phyloP scores from a whole-genome alignment of 441 rosid species.

The Breynia disticha region DNA sequence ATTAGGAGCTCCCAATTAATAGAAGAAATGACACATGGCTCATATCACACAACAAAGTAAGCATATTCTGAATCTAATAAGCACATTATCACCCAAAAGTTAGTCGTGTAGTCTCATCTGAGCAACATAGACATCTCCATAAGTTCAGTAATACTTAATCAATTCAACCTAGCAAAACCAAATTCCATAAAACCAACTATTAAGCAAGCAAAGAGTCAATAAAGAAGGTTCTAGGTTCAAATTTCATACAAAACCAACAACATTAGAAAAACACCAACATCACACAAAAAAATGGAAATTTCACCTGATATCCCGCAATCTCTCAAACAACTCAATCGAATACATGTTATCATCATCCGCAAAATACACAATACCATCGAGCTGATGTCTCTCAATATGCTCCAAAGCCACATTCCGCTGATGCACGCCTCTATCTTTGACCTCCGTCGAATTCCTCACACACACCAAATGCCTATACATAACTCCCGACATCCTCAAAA shows the following conservation, averaged over 20 bases:
- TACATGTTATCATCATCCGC: constrained; percentile 90
- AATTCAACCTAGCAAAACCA: no score
- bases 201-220: no score
- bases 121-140: no score
- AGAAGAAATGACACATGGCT: background rate
- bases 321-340: constrained; percentile 65
- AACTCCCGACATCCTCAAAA: constrained; percentile 73
- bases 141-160: no score
- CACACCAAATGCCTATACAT: constrained; percentile 84
- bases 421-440: constrained; percentile 77
- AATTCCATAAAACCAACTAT: no score
- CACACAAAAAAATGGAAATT: background rate
- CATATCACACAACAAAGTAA: background rate
- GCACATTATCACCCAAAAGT: no score
- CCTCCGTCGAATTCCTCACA: constrained; percentile 36
- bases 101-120: no score
- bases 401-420: constrained; percentile 81
- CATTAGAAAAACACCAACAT: no score
- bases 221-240: no score
- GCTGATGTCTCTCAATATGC: constrained; percentile 69
- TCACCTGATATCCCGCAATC: constrained; percentile 66
- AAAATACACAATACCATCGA: constrained; percentile 84
- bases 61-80: background rate
- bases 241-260: no score
- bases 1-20: constrained; percentile 6